These are phyloP conservation scores for Pyrenopolyporus hunteri DNA, from an alignment of 495 filamentous ascomycete genomes.

Conservation along the genomic window DNA sequence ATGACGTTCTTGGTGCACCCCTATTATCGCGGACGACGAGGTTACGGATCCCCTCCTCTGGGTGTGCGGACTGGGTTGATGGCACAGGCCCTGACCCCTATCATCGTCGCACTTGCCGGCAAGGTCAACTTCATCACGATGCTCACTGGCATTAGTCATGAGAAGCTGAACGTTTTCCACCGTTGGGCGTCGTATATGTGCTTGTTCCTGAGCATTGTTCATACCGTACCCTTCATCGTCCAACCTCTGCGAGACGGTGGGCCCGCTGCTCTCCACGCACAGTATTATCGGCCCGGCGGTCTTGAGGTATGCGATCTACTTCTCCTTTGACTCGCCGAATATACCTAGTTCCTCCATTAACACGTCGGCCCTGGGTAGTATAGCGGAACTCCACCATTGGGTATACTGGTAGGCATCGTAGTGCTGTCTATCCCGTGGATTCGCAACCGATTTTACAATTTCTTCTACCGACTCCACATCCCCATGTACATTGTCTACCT, in stretches of 20 bases:
- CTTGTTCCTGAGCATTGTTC: constrained; percentile 57
- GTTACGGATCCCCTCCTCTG: constrained; percentile 53
- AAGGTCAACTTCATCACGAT: constrained; percentile 54
- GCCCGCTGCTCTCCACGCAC: constrained; percentile 22
- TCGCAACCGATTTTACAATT: constrained; percentile 61
- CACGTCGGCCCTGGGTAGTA: constrained; percentile 25
- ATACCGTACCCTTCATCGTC: constrained; percentile 62
- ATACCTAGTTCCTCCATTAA: background rate
- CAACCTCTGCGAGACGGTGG: constrained; percentile 40
- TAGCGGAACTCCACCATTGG: constrained; percentile 45
- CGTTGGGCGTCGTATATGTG: constrained; percentile 59
- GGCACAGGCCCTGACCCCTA: constrained; percentile 56
- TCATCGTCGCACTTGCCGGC: constrained; percentile 52
- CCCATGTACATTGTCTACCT: constrained; percentile 70
- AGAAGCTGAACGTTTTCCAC: constrained; percentile 62
- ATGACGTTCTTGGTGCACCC: constrained; percentile 42
- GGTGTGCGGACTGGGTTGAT: constrained; percentile 59
- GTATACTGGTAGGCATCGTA: constrained; percentile 42
- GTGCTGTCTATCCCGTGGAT: constrained; percentile 44
- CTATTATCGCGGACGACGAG: constrained; percentile 46
- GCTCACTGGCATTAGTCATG: constrained; percentile 61
- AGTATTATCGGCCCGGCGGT: constrained; percentile 40
- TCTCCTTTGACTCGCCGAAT: background rate
- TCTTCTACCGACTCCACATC: constrained; percentile 72
- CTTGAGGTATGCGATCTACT: constrained; percentile 26